Conservation (phyloP, 495 filamentous ascomycete species). For the Oleoguttula mirabilis region DNA sequence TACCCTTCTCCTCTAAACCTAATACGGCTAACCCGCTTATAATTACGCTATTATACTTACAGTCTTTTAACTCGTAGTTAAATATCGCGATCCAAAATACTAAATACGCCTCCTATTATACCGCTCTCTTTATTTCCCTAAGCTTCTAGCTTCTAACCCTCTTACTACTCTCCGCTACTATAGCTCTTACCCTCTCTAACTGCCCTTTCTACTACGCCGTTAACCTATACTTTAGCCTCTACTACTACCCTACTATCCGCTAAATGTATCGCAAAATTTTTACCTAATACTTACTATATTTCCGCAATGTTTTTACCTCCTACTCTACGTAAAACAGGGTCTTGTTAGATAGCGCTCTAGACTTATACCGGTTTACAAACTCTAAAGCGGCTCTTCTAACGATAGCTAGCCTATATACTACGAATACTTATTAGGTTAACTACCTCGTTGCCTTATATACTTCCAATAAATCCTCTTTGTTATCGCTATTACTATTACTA, state of each 20-base stretch:
- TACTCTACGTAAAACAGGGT: not conserved
- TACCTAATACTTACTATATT: not conserved
- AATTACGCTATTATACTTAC: not conserved
- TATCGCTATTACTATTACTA: not conserved
- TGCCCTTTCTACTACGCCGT: not conserved
- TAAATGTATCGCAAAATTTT: not conserved
- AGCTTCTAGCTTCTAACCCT: not conserved
- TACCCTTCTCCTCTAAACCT: not conserved
- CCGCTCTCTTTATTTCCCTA: not conserved
- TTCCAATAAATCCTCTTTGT: not conserved
- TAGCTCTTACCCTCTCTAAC: not conserved
- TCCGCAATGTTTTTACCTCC: not conserved
- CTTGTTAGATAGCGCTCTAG: not conserved
- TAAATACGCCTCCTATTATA: not conserved
- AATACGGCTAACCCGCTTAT: not conserved
- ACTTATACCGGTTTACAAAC: not conserved
- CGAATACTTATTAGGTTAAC: not conserved
- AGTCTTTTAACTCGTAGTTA: not conserved
- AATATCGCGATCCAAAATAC: conserved; percentile 1
- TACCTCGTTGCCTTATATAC: not conserved
- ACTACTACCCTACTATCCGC: not conserved
- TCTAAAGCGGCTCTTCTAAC: not conserved
- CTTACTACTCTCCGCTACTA: not conserved
- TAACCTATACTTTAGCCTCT: not conserved
- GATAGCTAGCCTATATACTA: not conserved